phyloP scores from a whole-genome alignment of 1,284 basidiomycete genomes.

The Leucoagaricus sp. region DNA sequence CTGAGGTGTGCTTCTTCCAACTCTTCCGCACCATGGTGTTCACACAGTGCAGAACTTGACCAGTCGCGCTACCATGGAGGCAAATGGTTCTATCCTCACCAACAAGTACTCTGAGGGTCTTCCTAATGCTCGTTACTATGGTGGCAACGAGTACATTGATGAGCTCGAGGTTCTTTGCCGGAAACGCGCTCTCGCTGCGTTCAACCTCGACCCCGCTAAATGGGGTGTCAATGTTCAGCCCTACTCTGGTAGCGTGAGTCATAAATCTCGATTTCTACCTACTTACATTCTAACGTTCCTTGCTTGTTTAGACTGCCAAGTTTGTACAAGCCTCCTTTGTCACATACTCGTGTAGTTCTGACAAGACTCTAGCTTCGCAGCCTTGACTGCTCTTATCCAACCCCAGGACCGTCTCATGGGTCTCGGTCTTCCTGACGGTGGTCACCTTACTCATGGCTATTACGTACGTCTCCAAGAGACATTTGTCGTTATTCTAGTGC shows the following conservation, averaged over 20 bases:
- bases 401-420: slow-evolving; percentile 99
- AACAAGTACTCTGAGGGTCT: slow-evolving; percentile 99
- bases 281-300: slow-evolving; percentile 13
- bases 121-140: slow-evolving; percentile 95
- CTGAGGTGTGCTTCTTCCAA: slow-evolving; percentile 60
- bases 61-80: slow-evolving; percentile 93
- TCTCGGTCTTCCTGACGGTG: slow-evolving; percentile 97
- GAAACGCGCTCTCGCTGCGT: slow-evolving; percentile 94
- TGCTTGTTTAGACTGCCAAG: slow-evolving; percentile 72
- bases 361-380: slow-evolving; percentile 78
- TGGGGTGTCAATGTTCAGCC: slow-evolving; percentile 99
- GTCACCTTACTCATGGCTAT: slow-evolving; percentile 98
- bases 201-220: slow-evolving; percentile 89
- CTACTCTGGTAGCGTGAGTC: slow-evolving; percentile 88
- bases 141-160: slow-evolving; percentile 97
- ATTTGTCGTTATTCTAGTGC: slow-evolving; percentile 99
- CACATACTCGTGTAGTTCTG: slow-evolving; percentile 13
- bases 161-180: slow-evolving; percentile 95
- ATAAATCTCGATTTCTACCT: slow-evolving; percentile 9
- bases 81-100: slow-evolving; percentile 97
- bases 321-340: slow-evolving; percentile 35
- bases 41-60: slow-evolving; percentile 78
- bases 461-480: slow-evolving; percentile 92
- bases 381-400: slow-evolving; percentile 94
- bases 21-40: slow-evolving; percentile 12